Evolutionary conservation across 805 yeast genomes (phyloP).

Genomic region (Millerozyma acaciae): DNA sequence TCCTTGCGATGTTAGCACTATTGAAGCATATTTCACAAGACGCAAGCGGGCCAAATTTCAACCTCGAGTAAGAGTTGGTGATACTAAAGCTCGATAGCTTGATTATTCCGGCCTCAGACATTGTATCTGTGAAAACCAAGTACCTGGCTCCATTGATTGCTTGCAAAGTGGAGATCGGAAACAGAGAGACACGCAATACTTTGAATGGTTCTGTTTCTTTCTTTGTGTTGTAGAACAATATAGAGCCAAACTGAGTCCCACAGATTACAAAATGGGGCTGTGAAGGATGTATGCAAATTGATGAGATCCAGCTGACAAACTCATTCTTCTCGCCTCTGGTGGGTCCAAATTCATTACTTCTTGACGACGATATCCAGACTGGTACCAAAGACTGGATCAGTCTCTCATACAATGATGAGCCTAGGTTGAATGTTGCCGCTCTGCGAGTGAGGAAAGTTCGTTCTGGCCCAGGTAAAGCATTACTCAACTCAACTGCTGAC

Average conservation of each 20-base stretch:
- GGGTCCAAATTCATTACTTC: not conserved
- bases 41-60: slow-evolving; percentile 21
- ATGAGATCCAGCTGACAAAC: slow-evolving; percentile 22
- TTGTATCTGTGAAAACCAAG: slow-evolving; percentile 23
- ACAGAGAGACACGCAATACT: slow-evolving; percentile 18
- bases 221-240: slow-evolving; percentile 16
- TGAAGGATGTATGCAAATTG: slow-evolving; percentile 15
- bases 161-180: slow-evolving; percentile 19
- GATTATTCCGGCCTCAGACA: slow-evolving; percentile 28
- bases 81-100: slow-evolving; percentile 13
- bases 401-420: slow-evolving; percentile 6
- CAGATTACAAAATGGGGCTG: slow-evolving; percentile 13
- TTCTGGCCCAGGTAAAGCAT: slow-evolving; percentile 3
- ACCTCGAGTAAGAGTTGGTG: slow-evolving; percentile 15
- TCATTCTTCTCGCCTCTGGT: slow-evolving; percentile 6
- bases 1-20: slow-evolving; percentile 2
- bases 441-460: slow-evolving; percentile 7
- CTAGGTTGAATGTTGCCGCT: slow-evolving; percentile 3
- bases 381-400: slow-evolving; percentile 10
- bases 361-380: slow-evolving; percentile 11
- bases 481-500: slow-evolving; percentile 1
- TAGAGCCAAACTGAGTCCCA: slow-evolving; percentile 31
- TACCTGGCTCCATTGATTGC: slow-evolving; percentile 15
- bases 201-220: slow-evolving; percentile 13
- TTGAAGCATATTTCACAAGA: slow-evolving; percentile 11